Evolutionary conservation across 805 yeast species (phyloP).

Genomic region (Myxozyma geophila): DNA sequence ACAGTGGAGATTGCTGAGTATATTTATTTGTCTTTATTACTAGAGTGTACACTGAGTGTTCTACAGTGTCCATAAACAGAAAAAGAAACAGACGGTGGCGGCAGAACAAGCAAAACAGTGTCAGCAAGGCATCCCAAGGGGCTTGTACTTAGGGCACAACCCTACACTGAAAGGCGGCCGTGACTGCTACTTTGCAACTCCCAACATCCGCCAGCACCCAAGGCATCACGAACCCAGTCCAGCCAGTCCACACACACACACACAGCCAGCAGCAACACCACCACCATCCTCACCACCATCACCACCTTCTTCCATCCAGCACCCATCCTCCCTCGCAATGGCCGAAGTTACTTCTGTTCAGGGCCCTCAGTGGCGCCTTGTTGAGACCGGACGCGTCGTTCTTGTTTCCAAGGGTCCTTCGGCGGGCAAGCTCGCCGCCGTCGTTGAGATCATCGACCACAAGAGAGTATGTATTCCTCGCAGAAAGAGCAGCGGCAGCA

Average conservation of each 20-base stretch:
- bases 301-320: not conserved
- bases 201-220: constrained; percentile 32
- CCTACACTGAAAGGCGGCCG: constrained; percentile 9
- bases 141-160: constrained; percentile 13
- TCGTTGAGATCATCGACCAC: constrained; percentile 99
- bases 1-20: not conserved
- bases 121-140: not conserved
- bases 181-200: constrained; percentile 15
- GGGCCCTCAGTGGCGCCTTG: constrained; percentile 98
- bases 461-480: constrained; percentile 73
- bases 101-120: not conserved
- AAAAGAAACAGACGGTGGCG: no score
- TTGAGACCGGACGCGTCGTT: constrained; percentile 99
- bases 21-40: no score
- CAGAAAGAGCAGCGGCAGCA: not conserved
- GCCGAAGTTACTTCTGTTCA: constrained; percentile 74
- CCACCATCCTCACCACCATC: not conserved
- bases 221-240: constrained; percentile 8
- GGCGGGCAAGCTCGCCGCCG: constrained; percentile 87
- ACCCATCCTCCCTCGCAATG: constrained; percentile 48
- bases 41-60: no score
- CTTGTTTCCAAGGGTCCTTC: constrained; percentile 77
- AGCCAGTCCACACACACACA: constrained; percentile 3
- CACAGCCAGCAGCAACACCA: constrained; percentile 3
- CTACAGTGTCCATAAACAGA: no score